Conservation (phyloP, 257 asterid genomes). For the Solanum chmielewskii region DNA sequence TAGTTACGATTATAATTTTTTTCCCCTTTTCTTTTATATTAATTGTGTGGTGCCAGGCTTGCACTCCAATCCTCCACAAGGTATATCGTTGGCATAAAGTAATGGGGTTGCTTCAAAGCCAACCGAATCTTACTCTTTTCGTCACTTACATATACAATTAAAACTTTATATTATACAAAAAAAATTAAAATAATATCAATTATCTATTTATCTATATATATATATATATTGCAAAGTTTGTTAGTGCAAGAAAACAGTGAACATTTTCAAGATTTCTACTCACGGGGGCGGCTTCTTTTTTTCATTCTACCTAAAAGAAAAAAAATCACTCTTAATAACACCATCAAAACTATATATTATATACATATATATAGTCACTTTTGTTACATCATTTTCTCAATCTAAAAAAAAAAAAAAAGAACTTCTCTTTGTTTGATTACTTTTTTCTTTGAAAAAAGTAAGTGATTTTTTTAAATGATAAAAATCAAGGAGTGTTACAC, state of each 20-base stretch:
- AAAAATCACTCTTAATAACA: not conserved
- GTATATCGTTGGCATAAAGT: conserved; percentile 69
- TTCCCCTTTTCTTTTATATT: not conserved
- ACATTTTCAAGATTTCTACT: conserved; percentile 6
- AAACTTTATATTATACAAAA: not conserved
- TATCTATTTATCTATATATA: not conserved
- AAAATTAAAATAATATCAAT: not conserved
- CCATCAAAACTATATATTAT: not conserved
- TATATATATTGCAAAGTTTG: not conserved
- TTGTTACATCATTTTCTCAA: conserved; percentile 7
- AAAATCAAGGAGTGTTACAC: not conserved
- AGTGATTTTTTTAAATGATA: not conserved
- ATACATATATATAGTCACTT: not conserved
- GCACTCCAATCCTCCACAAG: conserved; percentile 88
- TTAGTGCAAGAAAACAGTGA: not conserved
- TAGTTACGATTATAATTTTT: not conserved
- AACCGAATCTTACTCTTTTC: conserved; percentile 57
- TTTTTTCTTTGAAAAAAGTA: not conserved
- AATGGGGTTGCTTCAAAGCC: conserved; percentile 86
- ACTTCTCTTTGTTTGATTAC: conserved; percentile 1
- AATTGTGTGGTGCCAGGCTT: conserved; percentile 84
- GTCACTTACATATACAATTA: conserved; percentile 1
- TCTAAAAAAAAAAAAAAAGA: not conserved
- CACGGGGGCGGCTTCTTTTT: conserved; percentile 13
- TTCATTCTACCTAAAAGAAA: conserved; percentile 2